phyloP scores from a whole-genome alignment of 106 monocot species.

The Dendrobium chrysotoxum region DNA sequence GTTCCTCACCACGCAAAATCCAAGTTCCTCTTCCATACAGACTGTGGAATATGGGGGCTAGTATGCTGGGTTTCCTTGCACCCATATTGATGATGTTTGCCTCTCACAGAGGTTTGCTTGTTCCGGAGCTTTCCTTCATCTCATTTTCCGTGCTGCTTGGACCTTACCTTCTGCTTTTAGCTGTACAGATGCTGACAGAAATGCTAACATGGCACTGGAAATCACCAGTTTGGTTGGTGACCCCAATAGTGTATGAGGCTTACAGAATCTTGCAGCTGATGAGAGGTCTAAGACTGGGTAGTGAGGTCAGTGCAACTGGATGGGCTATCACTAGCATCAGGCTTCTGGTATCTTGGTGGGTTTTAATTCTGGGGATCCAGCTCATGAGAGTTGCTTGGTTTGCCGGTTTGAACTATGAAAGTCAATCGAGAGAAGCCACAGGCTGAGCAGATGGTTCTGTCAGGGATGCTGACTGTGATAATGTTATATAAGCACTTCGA shows the following conservation, averaged over 20 bases:
- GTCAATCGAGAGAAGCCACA: not conserved
- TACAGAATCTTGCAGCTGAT: conserved; percentile 89
- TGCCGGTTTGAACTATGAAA: conserved; percentile 28
- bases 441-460: conserved; percentile 1
- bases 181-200: conserved; percentile 71
- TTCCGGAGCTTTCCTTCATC: conserved; percentile 47
- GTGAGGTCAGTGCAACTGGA: conserved; percentile 57
- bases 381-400: conserved; percentile 88
- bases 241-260: conserved; percentile 78
- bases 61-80: conserved; percentile 49
- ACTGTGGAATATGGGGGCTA: conserved; percentile 73
- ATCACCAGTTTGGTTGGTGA: conserved; percentile 88
- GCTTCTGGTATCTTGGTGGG: conserved; percentile 85
- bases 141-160: conserved; percentile 65
- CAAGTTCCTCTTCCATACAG: conserved; percentile 48
- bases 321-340: conserved; percentile 66
- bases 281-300: conserved; percentile 64
- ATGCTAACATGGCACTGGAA: conserved; percentile 90
- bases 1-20: conserved; percentile 1
- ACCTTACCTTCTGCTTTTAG: conserved; percentile 65
- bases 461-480: not conserved
- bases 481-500: too few relatives aligned
- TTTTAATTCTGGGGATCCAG: conserved; percentile 74
- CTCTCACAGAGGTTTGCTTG: conserved; percentile 40
- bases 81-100: conserved; percentile 45